Evolutionary conservation across 495 filamentous ascomycete species (phyloP), one percentile per base, ranked within the genome.

Genomic region (Articulospora tetracladia): DNA sequence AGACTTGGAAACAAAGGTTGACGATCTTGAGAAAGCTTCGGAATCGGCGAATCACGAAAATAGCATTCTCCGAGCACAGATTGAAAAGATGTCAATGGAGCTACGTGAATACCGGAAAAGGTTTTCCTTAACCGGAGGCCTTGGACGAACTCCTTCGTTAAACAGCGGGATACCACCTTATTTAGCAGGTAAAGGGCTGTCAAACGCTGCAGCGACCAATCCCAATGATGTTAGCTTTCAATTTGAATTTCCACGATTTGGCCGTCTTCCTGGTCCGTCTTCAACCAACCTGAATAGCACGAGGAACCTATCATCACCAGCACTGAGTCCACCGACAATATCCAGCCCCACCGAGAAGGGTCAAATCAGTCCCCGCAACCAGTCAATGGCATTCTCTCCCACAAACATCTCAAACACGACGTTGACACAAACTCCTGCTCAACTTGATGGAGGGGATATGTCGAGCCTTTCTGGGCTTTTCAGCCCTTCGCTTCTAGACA

Each of bases 241-340:
- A 66, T 98, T 96, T 64, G 92, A 97, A 61, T 98, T 98, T 67
- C 94, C 94, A 57, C 90, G 87, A 71, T 97, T 97, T 70, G 94
- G 94, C 39, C 64, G 71, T 60, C 76, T 92, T 23, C 89, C 90
- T 0, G 86, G 83, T 13, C 77, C 83, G n/a, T 78, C 83, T 32
- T 19, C 51, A 22, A 34, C 60, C 22, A 48, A 13, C 17, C 4
- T 64, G 17, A 64, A 58, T 28, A 51, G 61, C 26, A 46, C 53
- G 12, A 65, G 57, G 30, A 57, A 61, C 39, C 58, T 57, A 2
- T 4, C 57, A 24, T 66, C 63, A 26, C 63, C 66, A 20, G n/a
- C 59, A 1, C 8, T 49, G 15, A 32, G 23, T 41, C 23, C 32
- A 53, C 53, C 59, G 25, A 48, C 60, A 28, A 22, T 27, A 4